A percentile compares a stretch with the other conserved stretches of the same genome.
phyloP scores from a whole-genome alignment of 164 flowering plant species.

The Sedum album region DNA sequence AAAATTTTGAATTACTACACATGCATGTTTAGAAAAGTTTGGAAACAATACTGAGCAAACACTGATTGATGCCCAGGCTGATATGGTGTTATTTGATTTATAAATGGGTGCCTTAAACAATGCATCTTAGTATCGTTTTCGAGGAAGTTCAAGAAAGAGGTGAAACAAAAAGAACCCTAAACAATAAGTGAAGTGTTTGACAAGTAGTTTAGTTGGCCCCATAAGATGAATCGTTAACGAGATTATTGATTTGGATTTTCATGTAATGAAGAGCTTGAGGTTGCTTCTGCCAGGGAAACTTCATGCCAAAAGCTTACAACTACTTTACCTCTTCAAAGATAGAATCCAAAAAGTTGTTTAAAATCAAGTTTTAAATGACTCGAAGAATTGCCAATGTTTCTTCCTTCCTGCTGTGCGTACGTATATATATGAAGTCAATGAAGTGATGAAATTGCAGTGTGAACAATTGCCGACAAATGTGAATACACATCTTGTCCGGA shows the following conservation, averaged over 20 bases:
- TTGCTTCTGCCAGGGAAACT: neutral
- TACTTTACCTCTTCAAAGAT: neutral
- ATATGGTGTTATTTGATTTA: neutral
- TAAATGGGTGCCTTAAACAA: neutral
- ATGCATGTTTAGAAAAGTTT: neutral
- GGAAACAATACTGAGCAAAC: neutral
- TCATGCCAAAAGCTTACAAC: neutral
- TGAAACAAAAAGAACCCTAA: constrained; percentile 3
- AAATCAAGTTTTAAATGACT: too few species aligned
- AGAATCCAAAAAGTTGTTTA: neutral
- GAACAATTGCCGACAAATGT: neutral
- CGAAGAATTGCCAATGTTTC: too few species aligned
- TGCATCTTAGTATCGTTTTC: neutral
- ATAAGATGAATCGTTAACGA: constrained; percentile 1
- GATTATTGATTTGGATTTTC: neutral
- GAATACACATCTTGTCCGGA: neutral
- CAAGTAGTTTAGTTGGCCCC: neutral
- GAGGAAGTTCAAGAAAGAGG: constrained; percentile 1
- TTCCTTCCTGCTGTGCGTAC: too few species aligned
- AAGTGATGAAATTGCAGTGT: neutral
- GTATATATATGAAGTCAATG: neutral
- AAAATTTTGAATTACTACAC: neutral
- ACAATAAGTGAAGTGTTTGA: constrained; percentile 1
- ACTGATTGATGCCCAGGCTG: neutral
- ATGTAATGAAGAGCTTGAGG: neutral